Percentiles rank a stretch among this genome's conserved stretches.
phyloP scores from a whole-genome alignment of 306 rosid genomes.

The Cicer judaicum region DNA sequence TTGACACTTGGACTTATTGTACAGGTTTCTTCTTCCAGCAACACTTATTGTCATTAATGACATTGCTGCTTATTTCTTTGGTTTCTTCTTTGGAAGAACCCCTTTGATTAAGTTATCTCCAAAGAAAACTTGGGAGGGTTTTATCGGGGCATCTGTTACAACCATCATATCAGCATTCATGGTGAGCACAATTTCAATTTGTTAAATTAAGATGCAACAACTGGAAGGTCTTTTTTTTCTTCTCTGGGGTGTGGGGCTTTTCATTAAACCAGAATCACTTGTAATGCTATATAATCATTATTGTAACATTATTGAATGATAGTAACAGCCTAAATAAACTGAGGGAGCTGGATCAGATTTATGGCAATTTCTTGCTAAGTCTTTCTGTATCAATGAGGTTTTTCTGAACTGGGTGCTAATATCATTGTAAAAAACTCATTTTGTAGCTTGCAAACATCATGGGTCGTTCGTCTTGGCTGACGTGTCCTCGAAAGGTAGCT shows the following conservation, averaged over 20 bases:
- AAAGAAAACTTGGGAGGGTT: conserved; percentile 99
- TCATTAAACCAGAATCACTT: conserved; percentile 30
- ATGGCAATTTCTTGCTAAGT: conserved; percentile 36
- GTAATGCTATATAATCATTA: conserved; percentile 18
- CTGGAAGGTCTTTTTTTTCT: background rate
- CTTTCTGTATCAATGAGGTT: conserved; percentile 18
- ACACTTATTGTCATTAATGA: conserved; percentile 93
- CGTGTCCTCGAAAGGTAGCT: conserved; percentile 96
- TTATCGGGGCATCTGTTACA: conserved; percentile 96
- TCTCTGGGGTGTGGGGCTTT: background rate
- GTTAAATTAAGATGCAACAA: conserved; percentile 25
- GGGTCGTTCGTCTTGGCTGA: conserved; percentile 89
- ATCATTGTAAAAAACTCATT: conserved; percentile 44
- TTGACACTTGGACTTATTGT: conserved; percentile 42
- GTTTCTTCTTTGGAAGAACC: conserved; percentile 95
- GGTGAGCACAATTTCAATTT: conserved; percentile 63
- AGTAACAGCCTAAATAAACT: conserved; percentile 38
- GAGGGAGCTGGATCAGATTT: conserved; percentile 20
- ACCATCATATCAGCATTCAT: conserved; percentile 92
- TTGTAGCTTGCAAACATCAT: conserved; percentile 90
- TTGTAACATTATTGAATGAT: conserved; percentile 33
- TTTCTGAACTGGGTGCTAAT: conserved; percentile 38
- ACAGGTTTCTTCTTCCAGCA: conserved; percentile 99
- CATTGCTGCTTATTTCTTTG: conserved; percentile 89
- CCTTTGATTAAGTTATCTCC: conserved; percentile 98